phyloP scores from a whole-genome alignment of 768 basidiomycete species.

The Russula olivacea region DNA sequence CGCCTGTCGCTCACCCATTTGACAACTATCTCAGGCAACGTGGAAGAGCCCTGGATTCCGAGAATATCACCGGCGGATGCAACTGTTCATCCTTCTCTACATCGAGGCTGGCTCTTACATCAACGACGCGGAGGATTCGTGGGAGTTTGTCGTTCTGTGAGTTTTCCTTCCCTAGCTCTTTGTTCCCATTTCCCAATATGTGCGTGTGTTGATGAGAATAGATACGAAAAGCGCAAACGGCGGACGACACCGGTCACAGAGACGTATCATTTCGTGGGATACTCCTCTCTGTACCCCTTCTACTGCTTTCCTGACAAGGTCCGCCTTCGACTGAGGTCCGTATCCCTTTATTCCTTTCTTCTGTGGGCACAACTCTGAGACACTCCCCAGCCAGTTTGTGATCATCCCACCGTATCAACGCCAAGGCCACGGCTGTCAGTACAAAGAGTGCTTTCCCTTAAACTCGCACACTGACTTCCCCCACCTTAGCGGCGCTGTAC shows the following conservation, averaged over 20 bases:
- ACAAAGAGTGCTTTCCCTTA: background rate
- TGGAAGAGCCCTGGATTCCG: constrained; percentile 83
- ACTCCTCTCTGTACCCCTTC: constrained; percentile 92
- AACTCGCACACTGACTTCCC: background rate
- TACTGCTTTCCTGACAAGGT: constrained; percentile 92
- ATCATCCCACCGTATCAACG: constrained; percentile 88
- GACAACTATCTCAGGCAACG: constrained; percentile 50
- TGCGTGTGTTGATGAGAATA: constrained; percentile 30
- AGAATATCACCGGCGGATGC: constrained; percentile 90
- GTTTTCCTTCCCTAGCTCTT: constrained; percentile 27
- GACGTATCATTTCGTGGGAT: constrained; percentile 91
- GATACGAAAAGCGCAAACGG: constrained; percentile 80
- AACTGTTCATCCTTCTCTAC: constrained; percentile 88
- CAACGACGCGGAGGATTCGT: constrained; percentile 84
- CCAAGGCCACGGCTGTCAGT: constrained; percentile 84
- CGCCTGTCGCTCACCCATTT: background rate
- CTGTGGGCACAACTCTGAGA: background rate
- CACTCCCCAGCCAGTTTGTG: constrained; percentile 73
- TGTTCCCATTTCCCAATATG: background rate
- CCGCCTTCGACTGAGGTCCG: constrained; percentile 79
- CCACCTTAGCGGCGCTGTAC: constrained; percentile 71
- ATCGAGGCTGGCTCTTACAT: constrained; percentile 96
- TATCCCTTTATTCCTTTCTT: background rate
- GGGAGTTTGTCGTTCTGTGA: constrained; percentile 89
- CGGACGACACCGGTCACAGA: constrained; percentile 41